phyloP scores from a whole-genome alignment of 2,329 filamentous ascomycete species.

The Ophiostoma sp. region DNA sequence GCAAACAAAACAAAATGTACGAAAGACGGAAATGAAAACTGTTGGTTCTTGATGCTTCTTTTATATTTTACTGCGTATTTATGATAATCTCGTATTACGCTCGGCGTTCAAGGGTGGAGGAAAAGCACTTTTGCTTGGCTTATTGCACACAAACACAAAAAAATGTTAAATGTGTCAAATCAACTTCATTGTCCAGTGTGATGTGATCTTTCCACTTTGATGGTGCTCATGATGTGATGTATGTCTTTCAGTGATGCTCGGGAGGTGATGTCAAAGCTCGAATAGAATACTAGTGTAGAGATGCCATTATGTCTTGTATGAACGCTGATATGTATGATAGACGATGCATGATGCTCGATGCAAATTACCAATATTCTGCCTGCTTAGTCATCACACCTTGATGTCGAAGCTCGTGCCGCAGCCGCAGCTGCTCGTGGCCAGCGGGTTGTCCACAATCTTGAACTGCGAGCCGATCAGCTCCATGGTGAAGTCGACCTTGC shows the following conservation, averaged over 20 bases:
- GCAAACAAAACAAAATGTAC: conserved; percentile 26
- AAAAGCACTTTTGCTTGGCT: conserved; percentile 14
- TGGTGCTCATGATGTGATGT: neutral
- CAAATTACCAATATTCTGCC: neutral
- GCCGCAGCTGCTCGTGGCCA: conserved; percentile 88
- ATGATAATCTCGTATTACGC: conserved; percentile 14
- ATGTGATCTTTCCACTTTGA: neutral
- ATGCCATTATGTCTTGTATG: neutral
- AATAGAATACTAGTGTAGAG: neutral
- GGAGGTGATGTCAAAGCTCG: neutral
- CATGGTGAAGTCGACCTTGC: conserved; percentile 93
- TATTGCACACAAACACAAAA: conserved; percentile 23
- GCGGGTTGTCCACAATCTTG: conserved; percentile 90
- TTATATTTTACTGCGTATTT: neutral
- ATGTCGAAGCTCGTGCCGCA: conserved; percentile 98
- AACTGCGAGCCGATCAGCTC: conserved; percentile 88
- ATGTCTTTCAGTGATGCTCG: no score
- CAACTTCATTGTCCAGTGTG: conserved; percentile 14
- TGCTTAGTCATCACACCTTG: conserved; percentile 47
- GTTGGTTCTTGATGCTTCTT: conserved; percentile 11
- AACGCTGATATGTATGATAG: neutral
- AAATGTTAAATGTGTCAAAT: conserved; percentile 14
- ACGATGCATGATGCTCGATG: neutral
- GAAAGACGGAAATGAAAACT: conserved; percentile 11
- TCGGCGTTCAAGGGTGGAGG: conserved; percentile 12